Conservation (phyloP, 2,329 filamentous ascomycete genomes). For the Fusarium sacchari region DNA sequence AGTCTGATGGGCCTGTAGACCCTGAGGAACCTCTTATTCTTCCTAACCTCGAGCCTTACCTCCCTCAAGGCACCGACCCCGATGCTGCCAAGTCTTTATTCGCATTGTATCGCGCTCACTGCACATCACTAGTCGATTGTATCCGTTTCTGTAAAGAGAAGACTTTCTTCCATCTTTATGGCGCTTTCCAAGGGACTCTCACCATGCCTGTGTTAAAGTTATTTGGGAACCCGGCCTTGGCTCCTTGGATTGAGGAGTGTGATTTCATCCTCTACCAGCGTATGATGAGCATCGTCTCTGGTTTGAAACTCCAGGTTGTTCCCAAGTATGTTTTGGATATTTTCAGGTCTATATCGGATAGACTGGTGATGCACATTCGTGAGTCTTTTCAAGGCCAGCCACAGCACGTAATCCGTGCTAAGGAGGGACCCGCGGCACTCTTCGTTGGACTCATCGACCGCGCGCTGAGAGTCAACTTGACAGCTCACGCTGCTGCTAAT, state of each 20-base stretch:
- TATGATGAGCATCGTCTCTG: slow-evolving; percentile 91
- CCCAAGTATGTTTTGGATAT: slow-evolving; percentile 89
- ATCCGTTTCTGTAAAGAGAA: slow-evolving; percentile 97
- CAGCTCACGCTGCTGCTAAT: slow-evolving; percentile 92
- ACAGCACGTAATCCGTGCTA: slow-evolving; percentile 84
- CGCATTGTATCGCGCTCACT: slow-evolving; percentile 92
- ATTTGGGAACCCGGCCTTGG: slow-evolving; percentile 81
- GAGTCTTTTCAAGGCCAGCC: slow-evolving; percentile 89
- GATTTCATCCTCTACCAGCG: slow-evolving; percentile 97
- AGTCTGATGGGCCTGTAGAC: slow-evolving; percentile 59
- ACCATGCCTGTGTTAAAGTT: slow-evolving; percentile 97
- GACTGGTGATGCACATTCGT: slow-evolving; percentile 82
- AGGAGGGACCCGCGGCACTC: slow-evolving; percentile 86
- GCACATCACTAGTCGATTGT: slow-evolving; percentile 93
- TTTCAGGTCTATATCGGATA: slow-evolving; percentile 85
- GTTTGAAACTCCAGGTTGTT: slow-evolving; percentile 90
- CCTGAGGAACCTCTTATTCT: slow-evolving; percentile 79
- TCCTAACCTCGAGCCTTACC: slow-evolving; percentile 85
- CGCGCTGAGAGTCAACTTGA: slow-evolving; percentile 89
- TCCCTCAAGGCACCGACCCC: slow-evolving; percentile 82
- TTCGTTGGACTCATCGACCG: slow-evolving; percentile 89
- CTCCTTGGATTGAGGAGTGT: slow-evolving; percentile 93
- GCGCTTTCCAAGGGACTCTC: slow-evolving; percentile 93
- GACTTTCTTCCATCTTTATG: slow-evolving; percentile 94
- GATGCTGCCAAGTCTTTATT: slow-evolving; percentile 88